Base-by-base conservation (phyloP, 2,329 filamentous ascomycete species). In the Monilinia polystroma region DNA sequence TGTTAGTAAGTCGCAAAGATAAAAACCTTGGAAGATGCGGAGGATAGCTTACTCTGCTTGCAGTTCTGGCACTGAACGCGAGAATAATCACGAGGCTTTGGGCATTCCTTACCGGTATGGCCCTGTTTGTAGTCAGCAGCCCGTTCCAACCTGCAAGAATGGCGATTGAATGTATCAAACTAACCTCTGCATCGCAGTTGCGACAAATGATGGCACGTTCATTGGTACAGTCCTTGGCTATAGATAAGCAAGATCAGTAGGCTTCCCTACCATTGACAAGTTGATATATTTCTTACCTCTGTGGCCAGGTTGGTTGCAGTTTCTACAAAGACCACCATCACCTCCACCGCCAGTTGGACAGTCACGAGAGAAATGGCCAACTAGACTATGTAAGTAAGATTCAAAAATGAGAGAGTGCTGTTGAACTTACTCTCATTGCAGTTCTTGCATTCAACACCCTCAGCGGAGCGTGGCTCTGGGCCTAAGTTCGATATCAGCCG, bases 301-400 rank as follows among this genome's bases (percentile, higher is more conserved):
- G 69, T 91, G 89, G 0, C 89, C 89, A 23, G 88, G 77, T 71
- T 88, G 83, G 52, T 81, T 80, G 73, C 89, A 92, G 76, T 89
- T 90, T 68, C 70, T 74, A 77, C 89, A 92, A 68, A 85, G 81
- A 4, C 80, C 80, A 75, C 78, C 73, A 70, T 81, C 80, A 75
- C 82, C 79, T 68, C 85, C 84, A 66, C 82, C 82, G 20, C 84
- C 87, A 75, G 87, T 80, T 38, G 89, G 87, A 74, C 88, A 90
- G 73, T 90, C 87, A 52, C 81, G 81, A 45, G 83, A 81, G 72
- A 87, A 87, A 72, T 90, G 88, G 3, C 88, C 87, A 66, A 78
- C 82, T 88, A 66, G 11, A 45, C 2, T 52, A n/a, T 55, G n/a
- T 63, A 53, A 35, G 64, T 23, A 8, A 62, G 5, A 45, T 29